Base-by-base conservation (phyloP, 331 rosid genomes). In the Acacia concinna region DNA sequence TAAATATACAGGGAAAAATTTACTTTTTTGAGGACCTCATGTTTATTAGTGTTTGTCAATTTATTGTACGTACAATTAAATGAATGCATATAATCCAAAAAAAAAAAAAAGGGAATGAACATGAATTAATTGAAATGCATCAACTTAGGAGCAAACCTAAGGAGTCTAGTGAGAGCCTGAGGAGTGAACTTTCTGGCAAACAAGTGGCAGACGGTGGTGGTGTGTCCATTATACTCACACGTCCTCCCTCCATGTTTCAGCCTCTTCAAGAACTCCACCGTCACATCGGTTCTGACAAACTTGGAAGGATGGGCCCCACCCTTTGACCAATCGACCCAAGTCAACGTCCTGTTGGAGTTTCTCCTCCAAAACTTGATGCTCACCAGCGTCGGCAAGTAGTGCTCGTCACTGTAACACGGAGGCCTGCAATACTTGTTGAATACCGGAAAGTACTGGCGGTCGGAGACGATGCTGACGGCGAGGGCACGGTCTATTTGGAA, bases 161-260 rank as follows among this genome's bases (percentile, higher is more conserved):
- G 54, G 21, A 90, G 30, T 72, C 89, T 87, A 66, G 81, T 86
- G 73, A 90, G 80, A 37, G 89, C 67, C 17, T 81, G 83, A 2
- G 88, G 81, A 41, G 75, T 30, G 85, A 92, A 92, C 60, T 90
- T 92, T 73, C 93, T 92, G 0, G 97, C 97, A 82, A 92, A 92
- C 87, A 92, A 75, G 60, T 86, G 74, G 30, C 97, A 92, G 0
- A 70, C 27, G 27, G 79, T 62, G 3, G 84, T 85, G 23, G 0
- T 67, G 59, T 75, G 75, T 32, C 94, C 94, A 72, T 92, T 88
- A 38, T 88, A 88, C 77, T 68, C 73, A 25, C 93, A 90, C 0
- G 13, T 35, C 66, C 54, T 65, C 0, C 87, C 63, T 4, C 85
- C 90, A 65, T 51, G 68, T 81, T 94, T 88, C 12, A 92, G 40